These are phyloP conservation scores for Annona squamosa DNA, from an alignment of 164 flowering plant species.

Conservation along the genomic window DNA sequence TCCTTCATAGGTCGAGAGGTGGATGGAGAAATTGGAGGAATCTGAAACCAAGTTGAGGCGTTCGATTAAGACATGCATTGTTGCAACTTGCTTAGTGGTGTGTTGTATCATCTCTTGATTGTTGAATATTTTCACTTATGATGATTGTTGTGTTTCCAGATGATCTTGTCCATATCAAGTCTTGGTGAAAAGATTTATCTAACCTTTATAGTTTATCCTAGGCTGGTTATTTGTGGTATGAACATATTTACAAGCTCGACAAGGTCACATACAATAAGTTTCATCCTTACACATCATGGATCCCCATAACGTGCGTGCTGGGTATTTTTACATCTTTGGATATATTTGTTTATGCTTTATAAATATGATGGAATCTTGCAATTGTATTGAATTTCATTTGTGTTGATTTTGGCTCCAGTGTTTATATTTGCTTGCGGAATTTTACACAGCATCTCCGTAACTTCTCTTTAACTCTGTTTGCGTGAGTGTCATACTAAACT, in stretches of 20 bases:
- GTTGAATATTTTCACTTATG: neutral
- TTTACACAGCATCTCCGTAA: conserved; percentile 82
- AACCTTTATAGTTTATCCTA: conserved; percentile 15
- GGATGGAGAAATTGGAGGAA: conserved; percentile 97
- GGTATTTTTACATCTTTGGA: neutral
- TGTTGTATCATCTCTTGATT: conserved; percentile 25
- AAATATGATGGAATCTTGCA: conserved; percentile 2
- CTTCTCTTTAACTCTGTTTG: conserved; percentile 81
- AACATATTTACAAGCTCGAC: conserved; percentile 90
- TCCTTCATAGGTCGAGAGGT: conserved; percentile 67
- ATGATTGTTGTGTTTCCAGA: neutral
- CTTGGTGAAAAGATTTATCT: conserved; percentile 3
- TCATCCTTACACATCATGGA: conserved; percentile 99
- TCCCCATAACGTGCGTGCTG: conserved; percentile 86
- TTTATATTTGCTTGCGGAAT: conserved; percentile 88
- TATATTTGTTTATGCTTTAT: neutral
- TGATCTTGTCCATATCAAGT: neutral
- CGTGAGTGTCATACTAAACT: conserved; percentile 44
- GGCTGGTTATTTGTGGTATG: conserved; percentile 93
- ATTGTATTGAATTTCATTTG: conserved; percentile 3
- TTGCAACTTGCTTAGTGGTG: conserved; percentile 54
- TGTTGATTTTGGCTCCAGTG: conserved; percentile 44
- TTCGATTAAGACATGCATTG: conserved; percentile 58
- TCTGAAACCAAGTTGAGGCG: conserved; percentile 59
- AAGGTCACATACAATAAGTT: conserved; percentile 77